Percentiles rank a stretch among this genome's conserved stretches.
Conservation (phyloP, 768 basidiomycete species). For the Russula lepida region DNA sequence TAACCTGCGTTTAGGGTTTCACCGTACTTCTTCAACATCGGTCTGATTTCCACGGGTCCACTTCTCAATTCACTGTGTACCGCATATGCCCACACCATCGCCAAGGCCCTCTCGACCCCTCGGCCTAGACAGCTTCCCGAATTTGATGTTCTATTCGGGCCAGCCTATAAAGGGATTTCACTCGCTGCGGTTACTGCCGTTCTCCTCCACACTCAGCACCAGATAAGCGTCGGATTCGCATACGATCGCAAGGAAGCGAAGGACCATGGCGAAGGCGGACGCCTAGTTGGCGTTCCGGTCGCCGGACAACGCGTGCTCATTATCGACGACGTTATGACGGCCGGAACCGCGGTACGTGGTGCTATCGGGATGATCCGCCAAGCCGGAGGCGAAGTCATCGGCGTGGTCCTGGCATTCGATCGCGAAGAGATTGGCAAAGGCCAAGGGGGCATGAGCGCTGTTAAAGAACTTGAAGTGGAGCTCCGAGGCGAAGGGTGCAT, state of each 20-base stretch:
- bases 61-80: conserved; percentile 68
- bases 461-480: conserved; percentile 71
- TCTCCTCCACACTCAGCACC: conserved; percentile 57
- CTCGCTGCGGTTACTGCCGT: conserved; percentile 82
- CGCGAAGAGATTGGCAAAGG: conserved; percentile 78
- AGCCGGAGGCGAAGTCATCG: conserved; percentile 75
- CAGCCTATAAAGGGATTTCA: conserved; percentile 96
- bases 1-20: conserved; percentile 42
- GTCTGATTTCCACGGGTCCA: conserved; percentile 74
- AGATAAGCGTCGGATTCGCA: conserved; percentile 66
- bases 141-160: conserved; percentile 88
- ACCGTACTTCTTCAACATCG: conserved; percentile 97
- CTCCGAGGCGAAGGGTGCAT: conserved; percentile 65
- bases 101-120: conserved; percentile 37
- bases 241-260: conserved; percentile 96
- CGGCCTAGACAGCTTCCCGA: conserved; percentile 26
- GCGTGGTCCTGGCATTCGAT: conserved; percentile 82
- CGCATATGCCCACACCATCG: conserved; percentile 80
- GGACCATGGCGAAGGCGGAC: conserved; percentile 92
- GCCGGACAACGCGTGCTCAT: conserved; percentile 76
- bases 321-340: conserved; percentile 95
- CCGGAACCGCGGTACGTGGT: conserved; percentile 78
- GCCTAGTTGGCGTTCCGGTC: conserved; percentile 80
- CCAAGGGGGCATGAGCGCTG: conserved; percentile 62
- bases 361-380: conserved; percentile 66